Evolutionary conservation across 352 stramenopile genomes (phyloP).

Genomic region (Phytophthora tentaculata): DNA sequence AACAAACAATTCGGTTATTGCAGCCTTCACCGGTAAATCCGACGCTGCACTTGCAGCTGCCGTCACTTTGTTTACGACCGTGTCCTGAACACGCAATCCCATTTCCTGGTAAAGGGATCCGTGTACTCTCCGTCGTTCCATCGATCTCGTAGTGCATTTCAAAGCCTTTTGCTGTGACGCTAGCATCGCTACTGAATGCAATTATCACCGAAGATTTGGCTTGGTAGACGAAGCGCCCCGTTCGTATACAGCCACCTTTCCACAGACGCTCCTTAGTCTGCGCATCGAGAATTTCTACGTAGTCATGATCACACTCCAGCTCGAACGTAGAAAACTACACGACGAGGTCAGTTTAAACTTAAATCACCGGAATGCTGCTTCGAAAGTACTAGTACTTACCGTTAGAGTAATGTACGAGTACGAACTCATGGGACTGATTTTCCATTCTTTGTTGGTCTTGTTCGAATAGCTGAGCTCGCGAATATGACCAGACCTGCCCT

Average conservation of each 20-base stretch:
- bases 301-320: slow-evolving; percentile 76
- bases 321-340: slow-evolving; percentile 48
- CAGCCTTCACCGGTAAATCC: slow-evolving; percentile 75
- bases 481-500: slow-evolving; percentile 32
- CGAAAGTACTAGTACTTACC: slow-evolving; percentile 27
- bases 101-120: slow-evolving; percentile 44
- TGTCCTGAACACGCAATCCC: slow-evolving; percentile 44
- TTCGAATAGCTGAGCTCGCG: slow-evolving; percentile 43
- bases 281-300: slow-evolving; percentile 47
- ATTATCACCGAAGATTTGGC: slow-evolving; percentile 37
- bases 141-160: slow-evolving; percentile 54
- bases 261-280: slow-evolving; percentile 43
- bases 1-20: slow-evolving; percentile 71
- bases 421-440: slow-evolving; percentile 33
- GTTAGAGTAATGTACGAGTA: slow-evolving; percentile 42
- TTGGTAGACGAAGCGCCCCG: slow-evolving; percentile 50
- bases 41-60: slow-evolving; percentile 63
- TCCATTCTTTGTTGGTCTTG: slow-evolving; percentile 43
- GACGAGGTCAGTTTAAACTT: neutral
- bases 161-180: slow-evolving; percentile 49
- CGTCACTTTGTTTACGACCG: slow-evolving; percentile 37
- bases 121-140: slow-evolving; percentile 10
- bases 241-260: slow-evolving; percentile 58
- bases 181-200: slow-evolving; percentile 52
- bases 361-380: neutral